Evolutionary conservation across 1,284 basidiomycete genomes (phyloP).

Genomic region (Cystobasidiaceae sp.): DNA sequence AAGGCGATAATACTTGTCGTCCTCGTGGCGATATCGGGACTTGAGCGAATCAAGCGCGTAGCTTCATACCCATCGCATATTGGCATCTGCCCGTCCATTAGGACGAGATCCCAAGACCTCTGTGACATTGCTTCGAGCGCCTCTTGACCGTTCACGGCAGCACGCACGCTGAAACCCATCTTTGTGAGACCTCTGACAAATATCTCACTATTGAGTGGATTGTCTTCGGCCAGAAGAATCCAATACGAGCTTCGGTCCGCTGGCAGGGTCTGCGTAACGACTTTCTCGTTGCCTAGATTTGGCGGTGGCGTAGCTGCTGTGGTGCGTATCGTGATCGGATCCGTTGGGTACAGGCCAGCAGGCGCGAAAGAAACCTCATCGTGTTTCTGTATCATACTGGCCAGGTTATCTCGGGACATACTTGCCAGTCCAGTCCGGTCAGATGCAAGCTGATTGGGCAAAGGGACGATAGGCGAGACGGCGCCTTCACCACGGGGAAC

Average conservation of each 20-base stretch:
- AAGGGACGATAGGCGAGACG: background rate
- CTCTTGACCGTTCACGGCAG: constrained; percentile 42
- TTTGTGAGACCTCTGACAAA: constrained; percentile 38
- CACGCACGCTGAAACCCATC: constrained; percentile 45
- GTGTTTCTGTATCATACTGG: no score
- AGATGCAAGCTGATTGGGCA: no score
- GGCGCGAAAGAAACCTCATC: no score
- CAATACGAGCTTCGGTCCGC: constrained; percentile 4
- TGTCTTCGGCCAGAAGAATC: constrained; percentile 38
- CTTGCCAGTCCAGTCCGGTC: background rate
- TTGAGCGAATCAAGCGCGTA: constrained; percentile 33
- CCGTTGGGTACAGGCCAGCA: background rate
- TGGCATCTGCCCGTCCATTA: constrained; percentile 40
- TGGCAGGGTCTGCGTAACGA: no score
- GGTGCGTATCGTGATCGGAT: background rate
- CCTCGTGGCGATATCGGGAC: background rate
- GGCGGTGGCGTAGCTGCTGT: background rate
- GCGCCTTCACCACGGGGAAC: background rate
- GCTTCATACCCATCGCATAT: constrained; percentile 38
- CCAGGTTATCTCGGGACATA: background rate
- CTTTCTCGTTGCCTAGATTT: background rate
- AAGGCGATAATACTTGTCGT: constrained; percentile 37
- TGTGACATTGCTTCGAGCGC: constrained; percentile 29
- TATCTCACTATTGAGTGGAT: constrained; percentile 38
- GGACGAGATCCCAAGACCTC: constrained; percentile 33